Base-by-base conservation (phyloP, 345 rosid species). In the Melaleuca quinquenervia region DNA sequence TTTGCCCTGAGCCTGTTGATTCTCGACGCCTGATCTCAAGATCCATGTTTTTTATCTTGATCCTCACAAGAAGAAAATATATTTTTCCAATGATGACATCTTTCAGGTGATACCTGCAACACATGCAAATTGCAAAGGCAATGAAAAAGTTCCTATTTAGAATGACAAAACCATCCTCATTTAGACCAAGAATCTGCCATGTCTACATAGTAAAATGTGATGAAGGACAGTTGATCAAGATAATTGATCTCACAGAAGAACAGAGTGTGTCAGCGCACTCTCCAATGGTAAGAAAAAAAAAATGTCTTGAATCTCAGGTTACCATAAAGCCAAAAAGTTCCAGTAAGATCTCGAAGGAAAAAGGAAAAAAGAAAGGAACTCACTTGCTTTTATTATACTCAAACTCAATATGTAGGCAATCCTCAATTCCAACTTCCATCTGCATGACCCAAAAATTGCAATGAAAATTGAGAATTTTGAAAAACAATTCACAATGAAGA, bases 361-460 rank as follows among this genome's bases (percentile, higher is more conserved):
- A 82, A 45, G 36, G 45, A 21, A 45, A 84, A 3, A 55, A 10
- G 27, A 54, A 24, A 75, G 36, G 29, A 18, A 89, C 98, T 91
- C 91, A 97, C 99, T 97, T 97, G 99, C 97, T 98, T 93, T 98
- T 98, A 82, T 94, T 94, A 93, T 96, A 98, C 91, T 98, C 99
- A 90, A 98, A 98, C 92, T 95, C 99, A 48, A 98, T 98, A 87
- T 98, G 99, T 20, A 98, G 89, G 88, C 98, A 98, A 88, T 98
- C 99, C 90, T 98, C 99, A 27, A 98, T 96, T 87, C 99, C 99
- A 84, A 98, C 99, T 94, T 98, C 99, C 99, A 98, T 96, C 98
- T 96, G 92, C 86, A 91, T 70, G 74, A n/a, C 85, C 85, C 83
- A 53, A 82, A 52, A 51, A 52, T 54, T 27, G 52, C 82, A 52